Evolutionary conservation across 495 filamentous ascomycete species (phyloP).

Genomic region (Rhizodiscina lignyota): DNA sequence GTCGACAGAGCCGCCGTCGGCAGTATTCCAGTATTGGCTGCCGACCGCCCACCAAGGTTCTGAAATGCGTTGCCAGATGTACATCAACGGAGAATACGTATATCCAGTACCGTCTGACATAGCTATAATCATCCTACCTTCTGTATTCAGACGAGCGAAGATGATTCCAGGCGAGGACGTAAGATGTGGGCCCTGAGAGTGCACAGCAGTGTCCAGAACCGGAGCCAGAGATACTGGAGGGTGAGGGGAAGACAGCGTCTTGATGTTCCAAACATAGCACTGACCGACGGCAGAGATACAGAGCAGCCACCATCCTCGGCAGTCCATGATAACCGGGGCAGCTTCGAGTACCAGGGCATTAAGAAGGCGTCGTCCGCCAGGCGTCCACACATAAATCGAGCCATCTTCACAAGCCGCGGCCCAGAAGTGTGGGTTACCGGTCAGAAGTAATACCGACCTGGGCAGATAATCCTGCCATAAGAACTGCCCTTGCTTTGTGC

Average conservation of each 20-base stretch:
- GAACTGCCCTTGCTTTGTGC: slow-evolving; percentile 64
- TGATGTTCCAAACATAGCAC: slow-evolving; percentile 88
- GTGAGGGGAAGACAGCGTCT: slow-evolving; percentile 67
- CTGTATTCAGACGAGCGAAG: slow-evolving; percentile 76
- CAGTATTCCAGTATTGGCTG: slow-evolving; percentile 97
- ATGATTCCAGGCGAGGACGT: slow-evolving; percentile 65
- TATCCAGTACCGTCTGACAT: slow-evolving; percentile 90
- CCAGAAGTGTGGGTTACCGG: slow-evolving; percentile 84
- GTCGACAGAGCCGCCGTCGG: slow-evolving; percentile 36
- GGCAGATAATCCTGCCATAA: slow-evolving; percentile 93
- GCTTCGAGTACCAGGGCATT: slow-evolving; percentile 78
- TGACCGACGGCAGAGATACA: slow-evolving; percentile 78
- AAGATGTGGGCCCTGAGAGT: slow-evolving; percentile 48
- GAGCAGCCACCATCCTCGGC: slow-evolving; percentile 72
- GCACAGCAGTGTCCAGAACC: slow-evolving; percentile 71
- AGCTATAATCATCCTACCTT: slow-evolving; percentile 66
- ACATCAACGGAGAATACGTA: slow-evolving; percentile 65
- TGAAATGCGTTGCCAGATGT: slow-evolving; percentile 82
- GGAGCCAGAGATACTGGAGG: slow-evolving; percentile 83
- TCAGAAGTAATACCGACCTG: slow-evolving; percentile 62
- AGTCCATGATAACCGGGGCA: slow-evolving; percentile 86
- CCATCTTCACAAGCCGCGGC: slow-evolving; percentile 86
- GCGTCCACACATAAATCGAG: slow-evolving; percentile 84
- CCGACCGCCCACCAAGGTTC: slow-evolving; percentile 98
- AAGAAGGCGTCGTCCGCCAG: slow-evolving; percentile 72